These are phyloP conservation scores for Septoria linicola DNA, from an alignment of 2,329 filamentous ascomycete genomes.

Conservation along the genomic window DNA sequence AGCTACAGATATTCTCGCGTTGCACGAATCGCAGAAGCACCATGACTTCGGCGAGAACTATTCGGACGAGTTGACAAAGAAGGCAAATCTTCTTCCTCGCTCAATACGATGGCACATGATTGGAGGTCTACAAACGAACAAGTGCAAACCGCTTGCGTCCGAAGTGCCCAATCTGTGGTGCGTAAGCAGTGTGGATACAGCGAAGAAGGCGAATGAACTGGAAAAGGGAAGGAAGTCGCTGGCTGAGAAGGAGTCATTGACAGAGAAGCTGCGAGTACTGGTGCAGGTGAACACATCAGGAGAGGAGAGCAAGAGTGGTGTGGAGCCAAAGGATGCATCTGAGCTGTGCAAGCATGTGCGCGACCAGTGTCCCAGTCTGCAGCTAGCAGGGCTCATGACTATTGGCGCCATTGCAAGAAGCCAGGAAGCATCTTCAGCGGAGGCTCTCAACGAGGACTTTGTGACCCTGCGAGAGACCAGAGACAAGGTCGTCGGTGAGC, in stretches of 20 bases:
- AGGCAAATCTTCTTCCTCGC: constrained; percentile 73
- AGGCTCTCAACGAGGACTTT: constrained; percentile 92
- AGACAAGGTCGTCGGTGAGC: constrained; percentile 64
- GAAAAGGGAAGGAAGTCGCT: constrained; percentile 71
- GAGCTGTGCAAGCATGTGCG: constrained; percentile 69
- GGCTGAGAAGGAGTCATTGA: constrained; percentile 40
- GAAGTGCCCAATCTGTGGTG: constrained; percentile 86
- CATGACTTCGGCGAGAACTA: constrained; percentile 96
- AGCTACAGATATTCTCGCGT: constrained; percentile 80
- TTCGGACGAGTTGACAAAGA: constrained; percentile 74
- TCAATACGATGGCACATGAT: constrained; percentile 95
- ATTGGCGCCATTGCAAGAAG: constrained; percentile 92
- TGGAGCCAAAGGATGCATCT: constrained; percentile 62
- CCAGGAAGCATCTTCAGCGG: constrained; percentile 64
- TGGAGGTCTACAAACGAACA: constrained; percentile 87
- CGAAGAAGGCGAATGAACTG: constrained; percentile 82
- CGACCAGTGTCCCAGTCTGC: constrained; percentile 68
- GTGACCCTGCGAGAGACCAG: constrained; percentile 64
- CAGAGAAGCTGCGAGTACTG: constrained; percentile 64
- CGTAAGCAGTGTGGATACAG: constrained; percentile 83
- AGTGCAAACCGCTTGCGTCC: constrained; percentile 80
- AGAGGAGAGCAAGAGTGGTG: constrained; percentile 81
- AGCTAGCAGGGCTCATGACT: constrained; percentile 86
- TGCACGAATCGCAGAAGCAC: constrained; percentile 61
- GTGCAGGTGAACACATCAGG: constrained; percentile 95